A percentile compares a stretch with the other conserved stretches of the same genome.
Evolutionary conservation across 805 yeast species (phyloP).

Genomic region (Myxozyma melibiosi): DNA sequence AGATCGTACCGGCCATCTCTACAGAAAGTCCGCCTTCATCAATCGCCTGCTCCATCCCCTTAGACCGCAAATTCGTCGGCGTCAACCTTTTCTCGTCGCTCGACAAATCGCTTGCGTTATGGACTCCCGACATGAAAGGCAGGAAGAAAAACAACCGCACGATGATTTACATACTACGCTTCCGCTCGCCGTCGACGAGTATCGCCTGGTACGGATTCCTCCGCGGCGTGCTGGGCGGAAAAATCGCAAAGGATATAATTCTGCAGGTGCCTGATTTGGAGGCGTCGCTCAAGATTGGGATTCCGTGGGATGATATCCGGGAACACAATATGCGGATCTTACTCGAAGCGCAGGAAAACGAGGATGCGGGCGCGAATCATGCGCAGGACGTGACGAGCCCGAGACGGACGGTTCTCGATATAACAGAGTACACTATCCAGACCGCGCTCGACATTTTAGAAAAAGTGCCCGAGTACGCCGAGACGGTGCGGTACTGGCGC

Average conservation of each 20-base stretch:
- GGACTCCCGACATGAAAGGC: constrained; percentile 33
- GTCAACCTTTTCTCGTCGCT: constrained; percentile 63
- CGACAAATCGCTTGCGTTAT: constrained; percentile 70
- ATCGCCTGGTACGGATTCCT: constrained; percentile 67
- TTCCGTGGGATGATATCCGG: constrained; percentile 46
- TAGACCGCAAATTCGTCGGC: constrained; percentile 37
- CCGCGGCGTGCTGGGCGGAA: constrained; percentile 49
- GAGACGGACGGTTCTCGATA: not conserved
- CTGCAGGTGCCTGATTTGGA: constrained; percentile 53
- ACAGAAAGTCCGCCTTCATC: constrained; percentile 35
- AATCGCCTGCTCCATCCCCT: constrained; percentile 16
- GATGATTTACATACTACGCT: constrained; percentile 56
- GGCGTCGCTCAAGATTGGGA: constrained; percentile 48
- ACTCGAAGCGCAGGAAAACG: constrained; percentile 5
- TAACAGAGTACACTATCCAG: constrained; percentile 47
- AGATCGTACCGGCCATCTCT: constrained; percentile 26
- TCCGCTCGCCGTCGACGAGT: constrained; percentile 57
- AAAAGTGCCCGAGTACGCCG: constrained; percentile 27
- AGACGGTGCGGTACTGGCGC: constrained; percentile 35
- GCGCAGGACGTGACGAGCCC: not conserved
- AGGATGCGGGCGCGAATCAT: not conserved
- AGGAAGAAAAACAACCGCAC: constrained; percentile 18
- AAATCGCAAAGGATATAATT: constrained; percentile 39
- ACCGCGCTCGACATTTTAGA: constrained; percentile 44
- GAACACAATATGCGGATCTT: constrained; percentile 2